Percentiles rank a stretch among this genome's conserved stretches.
Evolutionary conservation across 768 basidiomycete species (phyloP).

Genomic region (Kwoniella sp.): DNA sequence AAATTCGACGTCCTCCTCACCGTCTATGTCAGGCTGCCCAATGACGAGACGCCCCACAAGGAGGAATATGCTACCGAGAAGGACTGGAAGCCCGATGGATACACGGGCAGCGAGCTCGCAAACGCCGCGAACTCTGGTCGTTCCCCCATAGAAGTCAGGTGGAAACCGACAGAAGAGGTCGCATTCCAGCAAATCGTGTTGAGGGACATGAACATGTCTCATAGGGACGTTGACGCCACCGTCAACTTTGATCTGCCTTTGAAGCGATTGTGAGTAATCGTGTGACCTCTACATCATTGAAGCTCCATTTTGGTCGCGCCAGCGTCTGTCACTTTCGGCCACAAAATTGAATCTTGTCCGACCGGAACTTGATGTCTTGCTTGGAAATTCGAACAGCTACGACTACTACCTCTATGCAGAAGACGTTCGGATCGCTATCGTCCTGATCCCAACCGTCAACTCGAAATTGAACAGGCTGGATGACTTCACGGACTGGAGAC

Average conservation of each 20-base stretch:
- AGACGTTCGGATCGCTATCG: conserved; percentile 23
- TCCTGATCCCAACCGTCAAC: conserved; percentile 11
- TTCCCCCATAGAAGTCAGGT: conserved; percentile 17
- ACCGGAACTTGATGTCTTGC: too few relatives aligned
- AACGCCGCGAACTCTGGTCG: conserved; percentile 5
- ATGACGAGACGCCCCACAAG: conserved; percentile 10
- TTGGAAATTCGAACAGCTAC: conserved; percentile 25
- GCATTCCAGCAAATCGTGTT: conserved; percentile 10
- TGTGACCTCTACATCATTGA: background rate
- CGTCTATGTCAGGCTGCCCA: conserved; percentile 16
- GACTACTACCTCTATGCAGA: conserved; percentile 20
- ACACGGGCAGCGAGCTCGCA: conserved; percentile 15
- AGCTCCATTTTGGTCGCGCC: too few relatives aligned
- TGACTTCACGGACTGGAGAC: conserved; percentile 24
- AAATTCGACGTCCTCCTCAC: conserved; percentile 23
- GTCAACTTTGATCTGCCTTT: conserved; percentile 27
- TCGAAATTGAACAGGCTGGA: conserved; percentile 26
- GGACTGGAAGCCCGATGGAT: conserved; percentile 7
- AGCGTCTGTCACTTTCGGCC: too few relatives aligned
- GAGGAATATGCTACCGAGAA: conserved; percentile 13
- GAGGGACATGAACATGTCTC: conserved; percentile 10
- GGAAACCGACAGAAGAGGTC: conserved; percentile 7
- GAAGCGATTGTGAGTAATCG: conserved; percentile 28
- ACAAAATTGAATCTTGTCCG: too few relatives aligned
- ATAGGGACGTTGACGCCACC: conserved; percentile 14